phyloP scores from a whole-genome alignment of 2,329 filamentous ascomycete species.

The Coleophoma crateriformis region DNA sequence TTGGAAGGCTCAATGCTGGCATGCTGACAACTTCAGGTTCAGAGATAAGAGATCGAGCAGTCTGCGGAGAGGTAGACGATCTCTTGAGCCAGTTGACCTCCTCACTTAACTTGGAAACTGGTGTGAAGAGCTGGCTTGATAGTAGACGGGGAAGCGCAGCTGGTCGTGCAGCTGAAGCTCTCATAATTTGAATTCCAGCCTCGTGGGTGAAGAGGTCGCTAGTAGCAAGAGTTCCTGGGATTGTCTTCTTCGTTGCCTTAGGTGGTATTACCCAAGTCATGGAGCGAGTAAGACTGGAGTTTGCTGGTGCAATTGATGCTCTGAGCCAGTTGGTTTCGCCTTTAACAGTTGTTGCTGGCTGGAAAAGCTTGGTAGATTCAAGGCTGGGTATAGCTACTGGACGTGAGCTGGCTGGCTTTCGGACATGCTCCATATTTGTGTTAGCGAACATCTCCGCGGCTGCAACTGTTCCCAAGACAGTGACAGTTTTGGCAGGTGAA shows the following conservation, averaged over 20 bases:
- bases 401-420: background rate
- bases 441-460: background rate
- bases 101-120: background rate
- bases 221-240: background rate
- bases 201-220: background rate
- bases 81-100: background rate
- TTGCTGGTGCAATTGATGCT: background rate
- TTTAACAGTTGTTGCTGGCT: background rate
- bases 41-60: background rate
- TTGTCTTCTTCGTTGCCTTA: background rate
- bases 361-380: background rate
- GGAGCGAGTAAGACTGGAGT: background rate
- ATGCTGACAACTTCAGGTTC: background rate
- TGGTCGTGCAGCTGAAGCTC: background rate
- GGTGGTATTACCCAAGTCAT: background rate
- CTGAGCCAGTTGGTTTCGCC: conserved; percentile 1
- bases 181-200: background rate
- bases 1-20: background rate
- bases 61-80: background rate
- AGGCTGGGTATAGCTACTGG: background rate
- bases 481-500: background rate
- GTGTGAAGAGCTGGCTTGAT: conserved; percentile 6
- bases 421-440: background rate
- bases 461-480: background rate
- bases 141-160: background rate